phyloP scores from a whole-genome alignment of 495 filamentous ascomycete genomes.

The Choiromyces venosus region DNA sequence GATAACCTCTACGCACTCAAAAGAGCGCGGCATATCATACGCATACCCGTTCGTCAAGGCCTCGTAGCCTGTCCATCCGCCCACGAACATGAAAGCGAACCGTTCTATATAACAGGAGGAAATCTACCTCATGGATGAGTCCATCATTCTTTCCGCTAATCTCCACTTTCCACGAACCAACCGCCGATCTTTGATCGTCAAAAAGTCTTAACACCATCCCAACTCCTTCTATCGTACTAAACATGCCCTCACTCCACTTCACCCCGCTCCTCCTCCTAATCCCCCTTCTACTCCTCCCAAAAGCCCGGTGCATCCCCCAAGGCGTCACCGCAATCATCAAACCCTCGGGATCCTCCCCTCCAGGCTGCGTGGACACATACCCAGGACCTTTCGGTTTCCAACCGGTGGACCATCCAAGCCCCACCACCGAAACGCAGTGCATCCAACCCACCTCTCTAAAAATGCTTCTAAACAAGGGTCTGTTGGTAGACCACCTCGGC shows the following conservation, averaged over 20 bases:
- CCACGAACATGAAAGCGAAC: not conserved
- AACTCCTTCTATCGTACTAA: not conserved
- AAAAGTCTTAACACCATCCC: not conserved
- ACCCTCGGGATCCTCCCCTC: slow-evolving; percentile 20
- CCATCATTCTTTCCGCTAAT: not conserved
- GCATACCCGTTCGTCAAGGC: not conserved
- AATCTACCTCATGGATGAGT: not conserved
- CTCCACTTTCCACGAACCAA: not conserved
- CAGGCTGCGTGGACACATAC: slow-evolving; percentile 20
- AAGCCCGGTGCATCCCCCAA: slow-evolving; percentile 25
- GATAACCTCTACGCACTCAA: not conserved
- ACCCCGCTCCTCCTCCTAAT: slow-evolving; percentile 1
- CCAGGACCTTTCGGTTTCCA: slow-evolving; percentile 11
- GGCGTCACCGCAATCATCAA: slow-evolving; percentile 28
- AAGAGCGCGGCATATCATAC: not conserved
- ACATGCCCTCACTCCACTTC: not conserved
- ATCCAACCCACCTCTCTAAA: slow-evolving; percentile 42
- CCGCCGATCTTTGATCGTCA: not conserved
- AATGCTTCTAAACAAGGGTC: slow-evolving; percentile 52
- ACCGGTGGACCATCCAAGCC: slow-evolving; percentile 8
- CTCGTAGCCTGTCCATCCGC: not conserved
- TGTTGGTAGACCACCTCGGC: slow-evolving; percentile 53
- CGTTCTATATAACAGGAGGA: not conserved
- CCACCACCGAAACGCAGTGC: slow-evolving; percentile 8
- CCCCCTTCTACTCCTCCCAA: not conserved